Conservation (phyloP, 495 filamentous ascomycete genomes). For the Daldinia childiae region DNA sequence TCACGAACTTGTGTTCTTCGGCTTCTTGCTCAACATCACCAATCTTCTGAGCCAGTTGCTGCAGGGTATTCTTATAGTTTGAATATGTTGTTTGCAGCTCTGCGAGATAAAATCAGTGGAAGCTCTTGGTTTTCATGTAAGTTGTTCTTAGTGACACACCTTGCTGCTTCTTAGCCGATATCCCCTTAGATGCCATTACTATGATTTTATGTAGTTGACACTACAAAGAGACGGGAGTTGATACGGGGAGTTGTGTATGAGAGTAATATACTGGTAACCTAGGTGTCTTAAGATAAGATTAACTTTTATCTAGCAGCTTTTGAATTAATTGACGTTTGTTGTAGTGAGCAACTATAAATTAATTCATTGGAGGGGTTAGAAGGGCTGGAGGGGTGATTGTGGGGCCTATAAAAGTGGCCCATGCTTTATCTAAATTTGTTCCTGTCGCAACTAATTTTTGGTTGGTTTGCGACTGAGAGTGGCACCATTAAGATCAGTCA, state of each 20-base stretch:
- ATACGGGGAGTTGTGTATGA: not conserved
- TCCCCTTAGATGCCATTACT: conserved; percentile 55
- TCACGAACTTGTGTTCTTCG: conserved; percentile 94
- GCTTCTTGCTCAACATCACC: conserved; percentile 96
- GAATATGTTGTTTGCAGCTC: conserved; percentile 94
- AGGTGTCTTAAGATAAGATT: not conserved
- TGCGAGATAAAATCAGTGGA: conserved; percentile 36
- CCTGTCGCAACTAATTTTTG: conserved; percentile 19
- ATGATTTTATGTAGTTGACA: not conserved
- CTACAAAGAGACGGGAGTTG: conserved; percentile 5
- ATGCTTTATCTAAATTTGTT: conserved; percentile 41
- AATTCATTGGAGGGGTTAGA: conserved; percentile 37
- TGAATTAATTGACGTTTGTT: conserved; percentile 30
- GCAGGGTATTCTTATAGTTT: conserved; percentile 94
- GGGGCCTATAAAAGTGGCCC: conserved; percentile 40
- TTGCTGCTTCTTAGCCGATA: conserved; percentile 79
- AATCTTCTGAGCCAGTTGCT: conserved; percentile 93
- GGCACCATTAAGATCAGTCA: not conserved
- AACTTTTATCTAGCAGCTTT: conserved; percentile 14
- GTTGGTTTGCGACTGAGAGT: conserved; percentile 25
- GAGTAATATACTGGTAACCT: not conserved
- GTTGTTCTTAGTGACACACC: conserved; percentile 61
- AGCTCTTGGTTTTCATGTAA: conserved; percentile 2
- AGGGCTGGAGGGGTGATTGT: conserved; percentile 28
- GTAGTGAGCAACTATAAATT: conserved; percentile 23